Evolutionary conservation across 164 flowering plant genomes (phyloP).

Genomic region (Liriodendron chinense): DNA sequence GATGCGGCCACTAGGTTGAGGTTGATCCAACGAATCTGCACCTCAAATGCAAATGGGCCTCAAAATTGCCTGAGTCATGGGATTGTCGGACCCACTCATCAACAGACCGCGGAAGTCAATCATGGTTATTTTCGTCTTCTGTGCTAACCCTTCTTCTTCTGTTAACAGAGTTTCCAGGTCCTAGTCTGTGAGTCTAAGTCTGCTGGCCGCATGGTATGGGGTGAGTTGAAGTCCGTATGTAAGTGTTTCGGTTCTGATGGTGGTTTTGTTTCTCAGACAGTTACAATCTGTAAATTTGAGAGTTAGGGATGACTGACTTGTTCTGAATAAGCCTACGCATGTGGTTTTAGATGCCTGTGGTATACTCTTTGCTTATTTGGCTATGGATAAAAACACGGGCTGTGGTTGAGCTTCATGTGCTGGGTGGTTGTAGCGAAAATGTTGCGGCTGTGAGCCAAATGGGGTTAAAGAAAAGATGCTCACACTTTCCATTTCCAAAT

Average conservation of each 20-base stretch:
- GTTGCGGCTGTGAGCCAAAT: too few species aligned
- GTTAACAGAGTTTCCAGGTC: constrained; percentile 1
- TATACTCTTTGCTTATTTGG: not conserved
- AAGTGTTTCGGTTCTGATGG: not conserved
- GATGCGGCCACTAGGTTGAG: not conserved
- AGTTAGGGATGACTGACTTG: not conserved
- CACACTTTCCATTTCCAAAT: too few species aligned
- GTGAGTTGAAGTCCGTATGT: not conserved
- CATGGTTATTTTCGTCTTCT: not conserved
- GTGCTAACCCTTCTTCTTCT: constrained; percentile 5
- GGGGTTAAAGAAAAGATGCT: too few species aligned
- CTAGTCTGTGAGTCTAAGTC: not conserved
- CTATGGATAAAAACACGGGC: not conserved
- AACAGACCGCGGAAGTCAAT: not conserved
- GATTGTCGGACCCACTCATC: not conserved
- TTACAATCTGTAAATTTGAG: constrained; percentile 11
- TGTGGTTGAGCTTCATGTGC: too few species aligned
- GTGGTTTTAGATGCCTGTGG: not conserved
- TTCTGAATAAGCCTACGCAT: not conserved
- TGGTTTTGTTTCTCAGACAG: constrained; percentile 8
- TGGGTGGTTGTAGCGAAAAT: too few species aligned
- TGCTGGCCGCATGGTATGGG: not conserved
- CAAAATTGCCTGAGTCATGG: not conserved
- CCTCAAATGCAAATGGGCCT: not conserved
- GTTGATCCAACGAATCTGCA: not conserved